Evolutionary conservation across 2,329 filamentous ascomycete genomes (phyloP).

Genomic region (Sclerotinia glacialis): DNA sequence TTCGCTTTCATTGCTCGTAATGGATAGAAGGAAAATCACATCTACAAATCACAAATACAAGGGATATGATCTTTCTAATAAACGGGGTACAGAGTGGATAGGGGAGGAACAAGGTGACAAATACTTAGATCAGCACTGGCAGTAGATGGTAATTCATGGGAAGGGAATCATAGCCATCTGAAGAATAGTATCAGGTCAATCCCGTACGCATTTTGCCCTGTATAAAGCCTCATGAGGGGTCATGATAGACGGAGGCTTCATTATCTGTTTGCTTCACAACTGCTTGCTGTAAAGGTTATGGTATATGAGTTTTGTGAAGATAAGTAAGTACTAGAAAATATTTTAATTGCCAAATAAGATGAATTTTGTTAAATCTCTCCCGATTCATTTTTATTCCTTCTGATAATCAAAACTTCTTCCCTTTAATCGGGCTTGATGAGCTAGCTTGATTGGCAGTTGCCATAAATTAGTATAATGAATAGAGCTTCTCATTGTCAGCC

Average conservation of each 20-base stretch:
- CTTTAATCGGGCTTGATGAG: neutral
- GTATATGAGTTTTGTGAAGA: neutral
- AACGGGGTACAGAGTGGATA: neutral
- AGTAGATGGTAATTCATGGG: neutral
- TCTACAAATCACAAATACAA: neutral
- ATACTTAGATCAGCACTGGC: neutral
- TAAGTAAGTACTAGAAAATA: neutral
- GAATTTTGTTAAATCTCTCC: neutral
- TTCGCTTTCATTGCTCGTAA: neutral
- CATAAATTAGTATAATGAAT: neutral
- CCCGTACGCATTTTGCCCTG: neutral
- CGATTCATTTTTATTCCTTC: neutral
- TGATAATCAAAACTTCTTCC: neutral
- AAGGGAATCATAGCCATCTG: neutral
- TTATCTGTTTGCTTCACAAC: neutral
- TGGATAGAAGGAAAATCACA: too few species aligned
- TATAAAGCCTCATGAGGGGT: neutral
- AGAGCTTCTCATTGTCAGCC: neutral
- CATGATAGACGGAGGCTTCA: neutral
- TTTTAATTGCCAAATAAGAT: neutral
- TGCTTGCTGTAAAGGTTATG: neutral
- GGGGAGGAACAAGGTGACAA: neutral
- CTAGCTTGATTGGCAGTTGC: conserved; percentile 9
- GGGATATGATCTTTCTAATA: neutral
- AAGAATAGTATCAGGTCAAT: neutral